Conservation (phyloP, 352 stramenopile genomes). For the Globisporangium splendens region DNA sequence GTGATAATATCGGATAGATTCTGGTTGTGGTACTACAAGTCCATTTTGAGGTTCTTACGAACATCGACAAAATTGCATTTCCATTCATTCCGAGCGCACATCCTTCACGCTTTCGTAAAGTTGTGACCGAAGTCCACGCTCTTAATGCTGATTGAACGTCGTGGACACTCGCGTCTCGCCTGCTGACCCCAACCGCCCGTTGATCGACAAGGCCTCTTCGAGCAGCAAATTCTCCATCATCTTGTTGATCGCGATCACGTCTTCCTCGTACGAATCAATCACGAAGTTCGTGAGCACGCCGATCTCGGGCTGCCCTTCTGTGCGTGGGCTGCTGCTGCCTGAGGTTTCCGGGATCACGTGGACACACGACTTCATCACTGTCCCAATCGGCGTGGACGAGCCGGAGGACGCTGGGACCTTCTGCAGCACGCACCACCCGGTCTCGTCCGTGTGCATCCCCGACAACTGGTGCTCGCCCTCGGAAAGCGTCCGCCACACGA, state of each 20-base stretch:
- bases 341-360: constrained; percentile 8
- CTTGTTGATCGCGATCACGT: constrained; percentile 39
- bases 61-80: no score
- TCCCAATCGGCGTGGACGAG: constrained; percentile 4
- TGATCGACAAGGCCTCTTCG: constrained; percentile 20
- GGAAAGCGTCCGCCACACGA: constrained; percentile 48
- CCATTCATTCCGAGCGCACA: no score
- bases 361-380: constrained; percentile 15
- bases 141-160: no score
- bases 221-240: constrained; percentile 55
- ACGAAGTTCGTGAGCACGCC: constrained; percentile 51
- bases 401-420: constrained; percentile 7
- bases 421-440: constrained; percentile 50
- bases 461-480: constrained; percentile 33
- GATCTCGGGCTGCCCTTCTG: constrained; percentile 17
- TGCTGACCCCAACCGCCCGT: no score
- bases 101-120: no score
- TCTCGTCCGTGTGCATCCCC: constrained; percentile 60
- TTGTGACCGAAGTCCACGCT: no score
- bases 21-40: no score
- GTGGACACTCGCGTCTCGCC: no score
- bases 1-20: no score
- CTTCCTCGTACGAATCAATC: constrained; percentile 51
- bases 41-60: no score
- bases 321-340: constrained; percentile 1